Evolutionary conservation across 768 basidiomycete genomes (phyloP).

Genomic region (Grammothele lineata): DNA sequence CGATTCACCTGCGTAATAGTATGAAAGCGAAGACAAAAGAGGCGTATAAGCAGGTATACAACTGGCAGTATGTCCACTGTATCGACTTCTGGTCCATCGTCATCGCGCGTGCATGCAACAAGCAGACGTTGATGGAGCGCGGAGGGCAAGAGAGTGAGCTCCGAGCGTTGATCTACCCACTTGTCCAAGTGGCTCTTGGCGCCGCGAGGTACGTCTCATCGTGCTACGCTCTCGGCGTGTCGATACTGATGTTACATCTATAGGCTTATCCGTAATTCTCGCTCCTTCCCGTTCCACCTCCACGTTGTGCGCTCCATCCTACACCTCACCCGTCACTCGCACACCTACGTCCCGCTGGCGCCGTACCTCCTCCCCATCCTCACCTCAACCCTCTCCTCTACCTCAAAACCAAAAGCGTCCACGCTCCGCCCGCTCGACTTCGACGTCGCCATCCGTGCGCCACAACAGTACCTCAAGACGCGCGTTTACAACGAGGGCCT

Average conservation of each 20-base stretch:
- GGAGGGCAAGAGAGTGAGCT: constrained; percentile 69
- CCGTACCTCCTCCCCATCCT: constrained; percentile 87
- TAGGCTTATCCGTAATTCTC: constrained; percentile 85
- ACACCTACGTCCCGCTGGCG: constrained; percentile 82
- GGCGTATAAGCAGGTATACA: constrained; percentile 91
- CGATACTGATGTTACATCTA: background rate
- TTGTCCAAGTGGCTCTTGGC: constrained; percentile 92
- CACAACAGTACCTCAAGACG: constrained; percentile 85
- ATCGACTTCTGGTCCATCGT: constrained; percentile 96
- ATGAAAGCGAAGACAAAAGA: constrained; percentile 92
- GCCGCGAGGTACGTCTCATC: constrained; percentile 72
- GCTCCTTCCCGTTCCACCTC: constrained; percentile 93
- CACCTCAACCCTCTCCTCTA: constrained; percentile 62
- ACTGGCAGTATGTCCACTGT: constrained; percentile 97
- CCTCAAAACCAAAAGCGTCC: constrained; percentile 73
- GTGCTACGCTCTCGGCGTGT: background rate
- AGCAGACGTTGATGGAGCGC: constrained; percentile 45
- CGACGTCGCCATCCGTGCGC: constrained; percentile 81
- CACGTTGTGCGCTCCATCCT: constrained; percentile 87
- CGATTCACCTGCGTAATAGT: constrained; percentile 86
- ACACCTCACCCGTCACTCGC: constrained; percentile 78
- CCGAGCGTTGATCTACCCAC: constrained; percentile 86
- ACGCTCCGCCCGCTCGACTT: constrained; percentile 88
- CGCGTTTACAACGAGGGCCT: constrained; percentile 80
- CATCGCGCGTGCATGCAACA: constrained; percentile 74